Percentiles rank a stretch among this genome's conserved stretches.
These are phyloP conservation scores for Colletotrichum liriopes DNA, from an alignment of 2,329 filamentous ascomycete genomes.

Conservation along the genomic window DNA sequence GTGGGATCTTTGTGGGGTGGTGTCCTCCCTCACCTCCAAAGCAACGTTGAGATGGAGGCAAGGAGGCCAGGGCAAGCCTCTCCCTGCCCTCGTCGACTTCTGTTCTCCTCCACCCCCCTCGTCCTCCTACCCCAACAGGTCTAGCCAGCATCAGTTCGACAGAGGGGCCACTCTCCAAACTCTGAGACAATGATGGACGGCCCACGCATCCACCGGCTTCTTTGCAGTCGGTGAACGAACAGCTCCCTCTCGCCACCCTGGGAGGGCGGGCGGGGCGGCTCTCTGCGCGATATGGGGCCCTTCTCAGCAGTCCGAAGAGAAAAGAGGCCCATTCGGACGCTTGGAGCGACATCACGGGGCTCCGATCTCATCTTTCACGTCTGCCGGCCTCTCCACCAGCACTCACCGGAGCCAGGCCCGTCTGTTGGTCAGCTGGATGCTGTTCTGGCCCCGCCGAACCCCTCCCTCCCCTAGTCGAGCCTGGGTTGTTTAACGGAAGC, in stretches of 20 bases:
- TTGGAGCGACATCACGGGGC: constrained; percentile 8
- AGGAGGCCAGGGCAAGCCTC: constrained; percentile 1
- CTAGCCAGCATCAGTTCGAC: constrained; percentile 29
- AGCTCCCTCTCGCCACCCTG: constrained; percentile 15
- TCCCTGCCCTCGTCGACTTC: constrained; percentile 5
- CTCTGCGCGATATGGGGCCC: constrained; percentile 7
- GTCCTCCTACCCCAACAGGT: constrained; percentile 3
- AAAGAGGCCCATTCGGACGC: background rate
- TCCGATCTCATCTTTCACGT: background rate
- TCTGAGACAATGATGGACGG: constrained; percentile 34
- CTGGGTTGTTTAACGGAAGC: constrained; percentile 12
- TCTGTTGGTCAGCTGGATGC: constrained; percentile 8
- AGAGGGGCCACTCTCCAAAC: constrained; percentile 10
- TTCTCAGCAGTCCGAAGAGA: background rate
- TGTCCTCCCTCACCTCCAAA: constrained; percentile 30
- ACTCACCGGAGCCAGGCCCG: background rate
- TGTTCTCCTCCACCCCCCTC: constrained; percentile 1
- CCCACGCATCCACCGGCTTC: constrained; percentile 21
- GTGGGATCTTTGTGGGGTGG: constrained; percentile 36
- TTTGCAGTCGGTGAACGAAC: constrained; percentile 19
- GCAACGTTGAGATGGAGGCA: constrained; percentile 24
- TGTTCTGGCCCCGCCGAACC: constrained; percentile 16
- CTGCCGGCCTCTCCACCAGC: background rate
- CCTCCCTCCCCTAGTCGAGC: background rate
- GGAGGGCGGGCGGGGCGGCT: constrained; percentile 23